Base-by-base conservation (phyloP, 371 early-diverging fungal species). In the Choanephora cucurbitarum region DNA sequence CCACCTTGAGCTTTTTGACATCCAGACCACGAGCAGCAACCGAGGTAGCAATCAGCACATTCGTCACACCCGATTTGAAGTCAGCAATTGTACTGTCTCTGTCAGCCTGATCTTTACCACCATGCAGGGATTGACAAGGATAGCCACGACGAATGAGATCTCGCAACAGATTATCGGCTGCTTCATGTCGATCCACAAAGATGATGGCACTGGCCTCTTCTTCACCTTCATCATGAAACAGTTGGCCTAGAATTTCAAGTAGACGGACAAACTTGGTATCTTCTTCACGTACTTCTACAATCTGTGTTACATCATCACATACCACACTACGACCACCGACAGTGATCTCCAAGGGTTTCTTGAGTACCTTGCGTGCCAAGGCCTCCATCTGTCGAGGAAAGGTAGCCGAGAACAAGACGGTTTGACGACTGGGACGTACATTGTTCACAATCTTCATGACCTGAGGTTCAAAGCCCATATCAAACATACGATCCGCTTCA, bases 1-100 rank as follows among this genome's bases (percentile, higher is more conserved):
- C 99, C 11, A 96, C 70, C 34, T 92, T 96, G 3, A 99, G 82
- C 17, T 93, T 89, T 62, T 98, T 96, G 37, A 99, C 99, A 73
- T 99, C 99, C 46, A 99, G 72, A 18, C 99, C 99, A 66, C 99
- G 92, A 1, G 99, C 97, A n/a, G 98, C 99, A 3, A 99, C 96
- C n/a, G 96, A 96, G 0, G 99, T 99, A 2, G 99, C 99, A 72
- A 99, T 92, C 49, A 99, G 73, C 41, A 99, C 86, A 49, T 88
- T 90, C 39, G 86, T 86, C 5, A 85, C 85, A 7, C 96, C 96
- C 1, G 86, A 80, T 64, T 99, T 98, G 70, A 98, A 97, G 56
- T 96, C 96, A 5, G 85, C 52, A 61, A 99, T 91, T 1, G 94
- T 93, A 49, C 89, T 87, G 64, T 97, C 97, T 50, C 99, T 88